Evolutionary conservation across 805 yeast genomes (phyloP), one percentile per base, ranked within the genome.

Genomic region (Yarrowia sp.): DNA sequence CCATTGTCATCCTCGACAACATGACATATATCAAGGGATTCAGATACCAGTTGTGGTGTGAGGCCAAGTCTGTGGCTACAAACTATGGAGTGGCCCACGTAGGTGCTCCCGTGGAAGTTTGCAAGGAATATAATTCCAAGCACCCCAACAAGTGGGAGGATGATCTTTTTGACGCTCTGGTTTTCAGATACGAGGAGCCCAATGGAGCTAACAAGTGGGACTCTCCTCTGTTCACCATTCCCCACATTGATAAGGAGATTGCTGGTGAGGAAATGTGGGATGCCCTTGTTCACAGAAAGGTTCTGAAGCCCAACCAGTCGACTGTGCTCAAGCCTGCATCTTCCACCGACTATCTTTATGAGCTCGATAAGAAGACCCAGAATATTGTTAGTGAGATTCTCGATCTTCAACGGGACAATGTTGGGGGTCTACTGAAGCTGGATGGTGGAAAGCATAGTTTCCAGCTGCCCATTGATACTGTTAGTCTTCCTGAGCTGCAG

Each of bases 121-220:
- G 95, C 70, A 69, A 80, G 9, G 81, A 84, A 65, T 87, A 92
- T 89, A 90, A 90, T 73, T 41, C 66, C 0, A 65, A 66, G 3
- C 53, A 66, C 1, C 75, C 69, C 3, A 75, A 68, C 2, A 76
- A 77, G 7, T 92, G 97, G 97, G 86, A 84, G 50, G 80, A 78
- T 1, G 85, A 83, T 38, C 75, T 90, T 32, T 77, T 92, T 43
- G 80, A 81, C 14, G 92, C 88, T 62, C 77, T 93, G 65, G 82
- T 85, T 3, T 89, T 92, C 85, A 76, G 99, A 66, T 95, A 87
- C 72, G 99, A 95, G 75, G 99, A 95, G 74, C 99, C 99, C 0
- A 88, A 90, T 72, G 85, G 86, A 36, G 83, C 84, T 71, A 84
- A 87, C 32, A 78, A 97, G 66, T 95, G 99, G 99, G 99, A 95